Evolutionary conservation across 2,329 filamentous ascomycete species (phyloP).

Genomic region (Dactylonectria macrodidyma): DNA sequence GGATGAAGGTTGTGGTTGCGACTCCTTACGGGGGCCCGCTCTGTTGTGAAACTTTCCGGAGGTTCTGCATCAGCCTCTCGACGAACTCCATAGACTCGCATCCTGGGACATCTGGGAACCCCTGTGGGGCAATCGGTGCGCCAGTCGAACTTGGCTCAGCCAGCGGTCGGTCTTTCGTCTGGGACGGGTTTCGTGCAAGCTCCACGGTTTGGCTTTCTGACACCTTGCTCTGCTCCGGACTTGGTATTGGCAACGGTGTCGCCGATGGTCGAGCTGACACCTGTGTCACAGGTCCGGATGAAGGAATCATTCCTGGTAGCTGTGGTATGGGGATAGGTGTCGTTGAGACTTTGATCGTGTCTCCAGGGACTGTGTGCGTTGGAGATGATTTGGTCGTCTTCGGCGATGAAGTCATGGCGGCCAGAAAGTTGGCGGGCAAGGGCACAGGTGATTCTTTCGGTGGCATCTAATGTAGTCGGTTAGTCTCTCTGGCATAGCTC

Average conservation of each 20-base stretch:
- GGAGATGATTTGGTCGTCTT: slow-evolving; percentile 32
- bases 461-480: slow-evolving; percentile 52
- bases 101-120: slow-evolving; percentile 59
- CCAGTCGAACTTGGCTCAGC: background rate
- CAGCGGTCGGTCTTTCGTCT: background rate
- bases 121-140: slow-evolving; percentile 42
- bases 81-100: slow-evolving; percentile 64
- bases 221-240: background rate
- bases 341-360: slow-evolving; percentile 39
- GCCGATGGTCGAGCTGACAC: background rate
- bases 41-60: slow-evolving; percentile 58
- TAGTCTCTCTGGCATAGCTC: slow-evolving; percentile 47
- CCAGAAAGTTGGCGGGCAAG: slow-evolving; percentile 59
- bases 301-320: slow-evolving; percentile 36
- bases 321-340: slow-evolving; percentile 54
- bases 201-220: background rate
- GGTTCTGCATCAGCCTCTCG: slow-evolving; percentile 67
- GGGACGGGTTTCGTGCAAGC: background rate
- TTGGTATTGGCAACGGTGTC: background rate
- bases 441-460: slow-evolving; percentile 62
- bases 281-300: background rate
- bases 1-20: background rate
- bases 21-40: slow-evolving; percentile 19
- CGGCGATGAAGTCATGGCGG: slow-evolving; percentile 55
- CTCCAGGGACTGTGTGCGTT: slow-evolving; percentile 14